These are phyloP conservation scores for Astragalus membranaceus DNA, from an alignment of 306 rosid genomes.

Conservation along the genomic window DNA sequence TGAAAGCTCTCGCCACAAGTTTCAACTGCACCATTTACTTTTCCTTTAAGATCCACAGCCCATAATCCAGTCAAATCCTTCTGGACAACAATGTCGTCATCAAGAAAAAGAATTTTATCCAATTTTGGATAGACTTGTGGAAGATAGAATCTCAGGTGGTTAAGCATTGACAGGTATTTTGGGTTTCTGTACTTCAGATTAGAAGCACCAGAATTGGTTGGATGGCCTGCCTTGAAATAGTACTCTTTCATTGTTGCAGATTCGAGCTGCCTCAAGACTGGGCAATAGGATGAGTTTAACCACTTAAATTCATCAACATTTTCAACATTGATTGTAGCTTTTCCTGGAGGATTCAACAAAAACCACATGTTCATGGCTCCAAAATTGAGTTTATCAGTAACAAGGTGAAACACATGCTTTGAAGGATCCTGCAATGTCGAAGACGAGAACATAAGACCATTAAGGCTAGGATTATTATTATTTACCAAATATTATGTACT, in stretches of 20 bases:
- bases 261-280: constrained; percentile 85
- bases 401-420: constrained; percentile 92
- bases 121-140: constrained; percentile 92
- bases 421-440: constrained; percentile 76
- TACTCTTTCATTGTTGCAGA: constrained; percentile 90
- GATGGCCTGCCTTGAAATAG: constrained; percentile 89
- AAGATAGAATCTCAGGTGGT: constrained; percentile 91
- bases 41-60: constrained; percentile 72
- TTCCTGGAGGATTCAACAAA: constrained; percentile 89
- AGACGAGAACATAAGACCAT: constrained; percentile 27
- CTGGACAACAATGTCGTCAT: constrained; percentile 98
- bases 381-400: constrained; percentile 84
- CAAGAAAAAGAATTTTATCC: constrained; percentile 89
- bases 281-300: constrained; percentile 93
- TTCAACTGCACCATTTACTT: constrained; percentile 97
- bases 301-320: constrained; percentile 93
- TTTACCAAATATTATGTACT: not conserved
- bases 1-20: constrained; percentile 97
- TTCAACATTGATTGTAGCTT: constrained; percentile 84
- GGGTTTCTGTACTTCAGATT: constrained; percentile 97
- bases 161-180: constrained; percentile 94
- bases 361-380: constrained; percentile 99
- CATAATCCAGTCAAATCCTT: constrained; percentile 90
- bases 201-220: constrained; percentile 67
- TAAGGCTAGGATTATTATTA: not conserved